A percentile compares a stretch with the other conserved stretches of the same genome.
Conservation (phyloP, 768 basidiomycete species). For the Leccinum imitatum region DNA sequence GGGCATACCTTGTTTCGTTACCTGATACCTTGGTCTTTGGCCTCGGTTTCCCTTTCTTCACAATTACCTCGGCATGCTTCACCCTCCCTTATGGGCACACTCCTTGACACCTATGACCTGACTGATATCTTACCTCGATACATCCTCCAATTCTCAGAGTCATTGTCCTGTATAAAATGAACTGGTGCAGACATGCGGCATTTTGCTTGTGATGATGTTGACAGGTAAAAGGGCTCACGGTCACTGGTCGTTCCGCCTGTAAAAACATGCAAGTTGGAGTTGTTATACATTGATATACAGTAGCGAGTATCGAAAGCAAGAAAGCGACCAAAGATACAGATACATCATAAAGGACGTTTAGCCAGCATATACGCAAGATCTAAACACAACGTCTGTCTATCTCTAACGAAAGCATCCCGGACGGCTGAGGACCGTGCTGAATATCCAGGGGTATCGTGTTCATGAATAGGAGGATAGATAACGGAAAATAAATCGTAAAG, state of each 20-base stretch:
- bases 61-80: not conserved
- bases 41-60: not conserved
- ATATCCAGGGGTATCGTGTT: slow-evolving; percentile 6
- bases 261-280: too few species aligned
- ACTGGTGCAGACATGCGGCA: not conserved
- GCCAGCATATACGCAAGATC: not conserved
- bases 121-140: slow-evolving; percentile 8
- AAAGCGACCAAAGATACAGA: not conserved
- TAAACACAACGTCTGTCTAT: not conserved
- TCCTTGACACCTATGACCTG: slow-evolving; percentile 10
- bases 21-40: slow-evolving; percentile 1
- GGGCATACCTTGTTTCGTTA: not conserved
- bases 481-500: not conserved
- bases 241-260: too few species aligned
- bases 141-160: not conserved
- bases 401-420: not conserved
- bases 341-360: not conserved
- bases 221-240: not conserved
- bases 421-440: not conserved
- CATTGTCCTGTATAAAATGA: slow-evolving; percentile 9
- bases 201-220: not conserved
- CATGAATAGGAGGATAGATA: not conserved
- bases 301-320: not conserved
- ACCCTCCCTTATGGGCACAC: not conserved
- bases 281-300: not conserved